Percentiles rank a stretch among this genome's conserved stretches.
phyloP scores from a whole-genome alignment of 768 basidiomycete genomes.

The Hemileccinum impolitum region DNA sequence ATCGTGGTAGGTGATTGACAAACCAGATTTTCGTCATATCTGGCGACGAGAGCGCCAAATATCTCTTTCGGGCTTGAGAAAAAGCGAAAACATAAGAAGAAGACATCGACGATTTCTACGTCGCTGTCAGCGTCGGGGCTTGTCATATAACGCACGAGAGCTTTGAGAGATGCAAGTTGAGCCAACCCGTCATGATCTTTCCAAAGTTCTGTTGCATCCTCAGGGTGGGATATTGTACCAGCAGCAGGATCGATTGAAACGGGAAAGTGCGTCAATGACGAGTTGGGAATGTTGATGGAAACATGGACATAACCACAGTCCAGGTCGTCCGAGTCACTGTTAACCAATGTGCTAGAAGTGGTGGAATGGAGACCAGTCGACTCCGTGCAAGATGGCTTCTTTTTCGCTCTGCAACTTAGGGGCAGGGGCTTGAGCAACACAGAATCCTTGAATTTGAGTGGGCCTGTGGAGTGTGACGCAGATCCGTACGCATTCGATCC shows the following conservation, averaged over 20 bases:
- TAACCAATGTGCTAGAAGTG: conserved; percentile 21
- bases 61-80: conserved; percentile 53
- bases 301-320: conserved; percentile 21
- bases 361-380: conserved; percentile 3
- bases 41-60: conserved; percentile 40
- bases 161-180: conserved; percentile 37
- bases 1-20: conserved; percentile 31
- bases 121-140: conserved; percentile 39
- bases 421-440: conserved; percentile 16
- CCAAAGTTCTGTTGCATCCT: conserved; percentile 29
- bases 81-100: conserved; percentile 71
- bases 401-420: conserved; percentile 7
- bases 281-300: conserved; percentile 24
- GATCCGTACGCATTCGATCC: neutral
- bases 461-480: conserved; percentile 4
- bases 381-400: conserved; percentile 4
- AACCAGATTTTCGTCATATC: conserved; percentile 42
- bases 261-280: conserved; percentile 29
- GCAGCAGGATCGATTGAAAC: conserved; percentile 24
- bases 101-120: conserved; percentile 45
- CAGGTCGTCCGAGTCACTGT: conserved; percentile 12
- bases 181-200: conserved; percentile 25
- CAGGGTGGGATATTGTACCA: conserved; percentile 29
- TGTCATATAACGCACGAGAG: conserved; percentile 46
- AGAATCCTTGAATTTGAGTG: conserved; percentile 10